Conservation (phyloP, 768 basidiomycete species). For the Hygrocybe punicea region DNA sequence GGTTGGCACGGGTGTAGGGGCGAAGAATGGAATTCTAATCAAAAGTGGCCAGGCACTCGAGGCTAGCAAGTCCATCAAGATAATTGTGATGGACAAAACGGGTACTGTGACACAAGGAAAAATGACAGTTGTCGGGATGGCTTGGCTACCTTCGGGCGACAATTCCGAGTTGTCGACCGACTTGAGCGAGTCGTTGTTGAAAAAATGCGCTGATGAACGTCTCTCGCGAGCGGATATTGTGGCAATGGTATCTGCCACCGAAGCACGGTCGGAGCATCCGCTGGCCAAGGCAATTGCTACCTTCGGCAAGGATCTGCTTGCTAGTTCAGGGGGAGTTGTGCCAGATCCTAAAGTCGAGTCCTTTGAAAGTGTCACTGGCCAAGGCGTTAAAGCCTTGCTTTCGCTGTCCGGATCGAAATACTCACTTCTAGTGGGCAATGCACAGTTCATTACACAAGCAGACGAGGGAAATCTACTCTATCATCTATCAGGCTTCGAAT, state of each 20-base stretch:
- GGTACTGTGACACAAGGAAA: conserved; percentile 97
- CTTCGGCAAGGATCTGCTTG: conserved; percentile 68
- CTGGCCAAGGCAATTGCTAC: conserved; percentile 89
- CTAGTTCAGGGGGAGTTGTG: conserved; percentile 25
- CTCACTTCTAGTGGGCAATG: conserved; percentile 72
- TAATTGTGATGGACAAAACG: conserved; percentile 93
- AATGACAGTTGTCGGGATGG: conserved; percentile 70
- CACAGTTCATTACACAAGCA: conserved; percentile 61
- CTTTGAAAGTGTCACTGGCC: conserved; percentile 88
- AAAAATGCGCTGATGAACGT: conserved; percentile 57
- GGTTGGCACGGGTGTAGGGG: conserved; percentile 98
- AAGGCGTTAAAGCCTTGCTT: conserved; percentile 76
- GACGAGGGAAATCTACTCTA: conserved; percentile 53
- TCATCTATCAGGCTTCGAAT: conserved; percentile 61
- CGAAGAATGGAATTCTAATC: conserved; percentile 95
- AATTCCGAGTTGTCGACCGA: conserved; percentile 11
- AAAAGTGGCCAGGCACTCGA: conserved; percentile 95
- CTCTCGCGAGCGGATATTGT: conserved; percentile 61
- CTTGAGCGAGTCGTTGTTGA: conserved; percentile 40
- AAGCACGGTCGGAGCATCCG: conserved; percentile 93
- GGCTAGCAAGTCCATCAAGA: conserved; percentile 76
- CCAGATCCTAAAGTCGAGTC: conserved; percentile 57
- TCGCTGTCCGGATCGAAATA: conserved; percentile 49
- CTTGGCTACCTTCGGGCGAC: conserved; percentile 57
- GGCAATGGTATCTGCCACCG: conserved; percentile 80